A percentile compares a stretch with the other conserved stretches of the same genome.
These are phyloP conservation scores for Fusarium globosum DNA, from an alignment of 2,329 filamentous ascomycete species.

Conservation along the genomic window DNA sequence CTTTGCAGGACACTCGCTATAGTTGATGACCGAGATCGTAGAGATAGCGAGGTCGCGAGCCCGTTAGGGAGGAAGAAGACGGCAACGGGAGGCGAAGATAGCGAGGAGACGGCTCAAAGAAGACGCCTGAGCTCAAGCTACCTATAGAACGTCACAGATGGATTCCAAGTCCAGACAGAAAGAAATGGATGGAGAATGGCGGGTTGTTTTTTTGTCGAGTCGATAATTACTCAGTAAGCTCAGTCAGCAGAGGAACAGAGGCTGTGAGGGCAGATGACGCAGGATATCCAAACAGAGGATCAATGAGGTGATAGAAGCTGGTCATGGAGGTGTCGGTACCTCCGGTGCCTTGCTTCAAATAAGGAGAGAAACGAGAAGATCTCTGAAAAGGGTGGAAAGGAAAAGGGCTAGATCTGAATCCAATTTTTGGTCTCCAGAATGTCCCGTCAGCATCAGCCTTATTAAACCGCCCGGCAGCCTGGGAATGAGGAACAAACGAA, in stretches of 20 bases:
- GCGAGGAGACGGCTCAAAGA: neutral
- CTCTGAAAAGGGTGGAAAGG: constrained; percentile 7
- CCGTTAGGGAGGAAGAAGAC: neutral
- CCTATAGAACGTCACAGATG: neutral
- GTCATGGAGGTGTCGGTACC: constrained; percentile 18
- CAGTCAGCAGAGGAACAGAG: constrained; percentile 23
- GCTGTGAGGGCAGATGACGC: constrained; percentile 22
- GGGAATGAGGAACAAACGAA: neutral
- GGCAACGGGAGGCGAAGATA: constrained; percentile 5
- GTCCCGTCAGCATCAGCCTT: constrained; percentile 38
- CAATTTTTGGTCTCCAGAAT: constrained; percentile 19
- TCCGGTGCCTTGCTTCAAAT: constrained; percentile 25
- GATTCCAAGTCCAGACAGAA: neutral
- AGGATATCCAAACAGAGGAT: constrained; percentile 15
- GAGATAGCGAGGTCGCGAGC: constrained; percentile 6
- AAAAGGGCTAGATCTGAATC: constrained; percentile 13
- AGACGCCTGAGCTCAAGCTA: neutral
- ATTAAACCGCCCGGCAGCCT: constrained; percentile 21
- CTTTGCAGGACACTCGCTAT: constrained; percentile 1
- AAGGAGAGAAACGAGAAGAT: constrained; percentile 21
- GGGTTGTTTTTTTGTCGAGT: constrained; percentile 4
- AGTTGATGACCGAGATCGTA: neutral
- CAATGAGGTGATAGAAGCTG: neutral
- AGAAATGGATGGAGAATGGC: neutral
- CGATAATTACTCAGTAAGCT: constrained; percentile 9